Base-by-base conservation (phyloP, 331 rosid genomes). In the Pyracantha coccinea region DNA sequence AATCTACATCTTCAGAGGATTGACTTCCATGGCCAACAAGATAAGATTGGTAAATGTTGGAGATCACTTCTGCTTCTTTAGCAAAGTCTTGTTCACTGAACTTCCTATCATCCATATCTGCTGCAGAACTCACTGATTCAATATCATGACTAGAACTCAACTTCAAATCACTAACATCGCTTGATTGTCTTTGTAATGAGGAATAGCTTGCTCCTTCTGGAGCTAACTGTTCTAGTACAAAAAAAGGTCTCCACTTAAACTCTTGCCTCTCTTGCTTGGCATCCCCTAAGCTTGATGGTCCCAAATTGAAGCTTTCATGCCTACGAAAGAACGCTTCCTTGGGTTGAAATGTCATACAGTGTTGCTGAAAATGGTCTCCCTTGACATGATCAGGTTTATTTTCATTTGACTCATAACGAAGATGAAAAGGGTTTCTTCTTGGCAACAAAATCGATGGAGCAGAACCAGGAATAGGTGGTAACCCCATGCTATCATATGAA, bases 391-490 rank as follows among this genome's bases (percentile, higher is more conserved):
- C 96, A 77, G 82, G 88, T 69, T 86, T 95, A 82, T 95, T 97
- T 86, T 95, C 96, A 83, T 72, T 92, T 61, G 90, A 63, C 72
- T 89, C 97, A 74, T 88, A 92, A 7, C 93, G 96, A 82, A 90
- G 81, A 78, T 95, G 96, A 62, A 95, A 95, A 38, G 98, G 99
- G 79, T 92, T 95, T 78, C 79, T 83, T 81, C 96, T 85, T 62
- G 91, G 96, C 84, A 87, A 84, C 78, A 89, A 74, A 86, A 83
- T 78, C 27, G 98, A 88, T 27, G 98, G 99, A 60, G 99, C 99
- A 71, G 99, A 92, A 68, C 98, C 99, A 54, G 99, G 99, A 87
- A 91, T 85, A 16, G 99, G 91, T 41, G 95, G 96, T 58, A 92
- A 79, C 57, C 90, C 98, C 86, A 75, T 79, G 47, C 11, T 73